Evolutionary conservation across 192 early-diverging fungal species (phyloP).

Genomic region (Backusella morwellensis): DNA sequence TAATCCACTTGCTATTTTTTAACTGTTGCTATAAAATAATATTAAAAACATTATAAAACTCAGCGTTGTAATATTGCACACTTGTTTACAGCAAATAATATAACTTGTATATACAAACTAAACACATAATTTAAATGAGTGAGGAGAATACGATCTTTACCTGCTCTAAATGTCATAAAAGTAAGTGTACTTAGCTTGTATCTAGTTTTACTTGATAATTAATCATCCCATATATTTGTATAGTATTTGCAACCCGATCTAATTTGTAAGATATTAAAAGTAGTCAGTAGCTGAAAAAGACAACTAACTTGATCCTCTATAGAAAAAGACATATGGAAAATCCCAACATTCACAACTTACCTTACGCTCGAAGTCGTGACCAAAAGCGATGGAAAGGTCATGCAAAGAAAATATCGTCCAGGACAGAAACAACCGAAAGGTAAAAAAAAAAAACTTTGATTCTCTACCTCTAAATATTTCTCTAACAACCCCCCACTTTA

Average conservation of each 20-base stretch:
- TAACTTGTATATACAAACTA: background rate
- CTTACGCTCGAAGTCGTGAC: slow-evolving; percentile 44
- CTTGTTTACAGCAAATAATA: background rate
- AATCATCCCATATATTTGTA: background rate
- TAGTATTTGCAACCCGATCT: slow-evolving; percentile 30
- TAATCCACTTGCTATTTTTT: background rate
- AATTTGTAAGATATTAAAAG: slow-evolving; percentile 18
- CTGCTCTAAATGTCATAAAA: slow-evolving; percentile 22
- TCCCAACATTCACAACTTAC: slow-evolving; percentile 46
- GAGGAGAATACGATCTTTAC: slow-evolving; percentile 5
- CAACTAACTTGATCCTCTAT: background rate
- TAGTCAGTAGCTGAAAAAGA: background rate
- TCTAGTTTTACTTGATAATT: background rate
- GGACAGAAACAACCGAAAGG: slow-evolving; percentile 40
- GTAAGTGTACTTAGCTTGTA: background rate
- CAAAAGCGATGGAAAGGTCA: slow-evolving; percentile 50
- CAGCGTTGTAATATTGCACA: background rate
- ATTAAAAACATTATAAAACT: background rate
- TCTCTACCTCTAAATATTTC: background rate
- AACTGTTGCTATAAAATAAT: background rate
- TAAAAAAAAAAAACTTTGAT: background rate
- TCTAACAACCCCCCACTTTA: background rate
- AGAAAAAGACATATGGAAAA: slow-evolving; percentile 46
- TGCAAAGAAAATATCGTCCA: slow-evolving; percentile 42
- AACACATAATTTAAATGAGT: background rate